Percentiles rank a stretch among this genome's conserved stretches.
Evolutionary conservation across 129 eudicot genomes (phyloP).

Genomic region (Ambrosia trifida): DNA sequence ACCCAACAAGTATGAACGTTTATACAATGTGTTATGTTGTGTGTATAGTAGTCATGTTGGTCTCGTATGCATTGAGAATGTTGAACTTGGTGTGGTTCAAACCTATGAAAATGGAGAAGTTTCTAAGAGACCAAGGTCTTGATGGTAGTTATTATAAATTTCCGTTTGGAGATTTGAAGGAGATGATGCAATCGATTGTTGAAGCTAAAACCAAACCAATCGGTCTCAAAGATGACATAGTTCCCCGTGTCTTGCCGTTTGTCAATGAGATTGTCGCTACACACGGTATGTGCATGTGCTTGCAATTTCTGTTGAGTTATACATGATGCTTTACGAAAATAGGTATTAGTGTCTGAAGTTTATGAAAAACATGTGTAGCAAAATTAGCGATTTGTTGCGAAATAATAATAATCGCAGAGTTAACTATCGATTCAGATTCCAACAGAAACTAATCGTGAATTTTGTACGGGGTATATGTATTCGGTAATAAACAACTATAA

Average conservation of each 20-base stretch:
- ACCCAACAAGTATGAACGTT: slow-evolving; percentile 8
- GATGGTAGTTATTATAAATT: slow-evolving; percentile 13
- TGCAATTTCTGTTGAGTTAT: too few species aligned
- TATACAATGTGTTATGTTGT: slow-evolving; percentile 4
- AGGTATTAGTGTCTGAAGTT: too few species aligned
- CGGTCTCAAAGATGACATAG: slow-evolving; percentile 8
- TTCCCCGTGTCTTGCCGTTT: slow-evolving; percentile 25
- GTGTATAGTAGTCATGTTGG: slow-evolving; percentile 3
- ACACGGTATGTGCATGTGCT: slow-evolving; percentile 13
- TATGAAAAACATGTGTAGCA: too few species aligned
- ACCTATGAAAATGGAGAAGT: slow-evolving; percentile 31
- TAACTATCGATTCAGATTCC: too few species aligned
- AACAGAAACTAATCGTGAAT: too few species aligned
- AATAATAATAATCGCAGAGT: too few species aligned
- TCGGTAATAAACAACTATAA: too few species aligned
- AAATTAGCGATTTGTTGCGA: too few species aligned
- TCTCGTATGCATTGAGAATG: neutral
- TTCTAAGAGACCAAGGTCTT: slow-evolving; percentile 25
- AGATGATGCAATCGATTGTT: neutral
- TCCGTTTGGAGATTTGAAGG: slow-evolving; percentile 27
- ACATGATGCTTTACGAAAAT: too few species aligned
- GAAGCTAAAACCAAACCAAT: slow-evolving; percentile 29
- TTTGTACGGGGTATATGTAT: too few species aligned
- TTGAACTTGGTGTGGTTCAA: slow-evolving; percentile 16
- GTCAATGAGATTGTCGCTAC: slow-evolving; percentile 17